Evolutionary conservation across 768 basidiomycete genomes (phyloP).

Genomic region (Amanita pallidorosea): DNA sequence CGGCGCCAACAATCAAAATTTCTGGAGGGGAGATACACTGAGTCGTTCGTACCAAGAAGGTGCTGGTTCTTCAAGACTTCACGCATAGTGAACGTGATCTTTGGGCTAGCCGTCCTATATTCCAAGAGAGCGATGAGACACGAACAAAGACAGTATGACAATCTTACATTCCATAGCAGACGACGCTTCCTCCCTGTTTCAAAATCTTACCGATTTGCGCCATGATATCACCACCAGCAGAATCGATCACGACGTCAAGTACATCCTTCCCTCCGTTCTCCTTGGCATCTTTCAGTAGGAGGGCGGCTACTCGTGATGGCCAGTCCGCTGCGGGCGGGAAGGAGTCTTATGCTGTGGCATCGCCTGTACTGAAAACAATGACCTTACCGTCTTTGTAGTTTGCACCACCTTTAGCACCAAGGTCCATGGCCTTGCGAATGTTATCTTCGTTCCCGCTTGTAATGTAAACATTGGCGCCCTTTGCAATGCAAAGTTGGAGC

Average conservation of each 20-base stretch:
- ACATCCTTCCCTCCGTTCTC: conserved; percentile 15
- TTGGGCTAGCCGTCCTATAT: conserved; percentile 53
- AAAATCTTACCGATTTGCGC: conserved; percentile 35
- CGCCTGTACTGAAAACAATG: not conserved
- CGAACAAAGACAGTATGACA: not conserved
- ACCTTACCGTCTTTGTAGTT: conserved; percentile 56
- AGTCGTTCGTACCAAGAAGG: conserved; percentile 46
- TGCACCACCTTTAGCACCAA: conserved; percentile 73
- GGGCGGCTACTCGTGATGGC: conserved; percentile 33
- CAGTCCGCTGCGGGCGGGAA: conserved; percentile 30
- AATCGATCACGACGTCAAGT: conserved; percentile 59
- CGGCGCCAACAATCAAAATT: not conserved
- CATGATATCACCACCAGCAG: conserved; percentile 59
- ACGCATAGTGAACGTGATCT: conserved; percentile 63
- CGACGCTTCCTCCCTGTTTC: conserved; percentile 45
- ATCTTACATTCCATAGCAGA: conserved; percentile 58
- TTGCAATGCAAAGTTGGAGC: conserved; percentile 65
- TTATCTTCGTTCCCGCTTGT: conserved; percentile 65
- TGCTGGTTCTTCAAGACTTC: conserved; percentile 68
- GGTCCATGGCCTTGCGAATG: conserved; percentile 47
- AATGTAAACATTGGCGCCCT: conserved; percentile 74
- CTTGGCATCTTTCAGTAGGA: conserved; percentile 27
- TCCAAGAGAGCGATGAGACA: not conserved
- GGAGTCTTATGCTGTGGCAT: not conserved
- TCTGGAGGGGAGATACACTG: not conserved